Evolutionary conservation across 2,329 filamentous ascomycete genomes (phyloP), one percentile per base, ranked within the genome.

Genomic region (Neopestalotiopsis sp.): DNA sequence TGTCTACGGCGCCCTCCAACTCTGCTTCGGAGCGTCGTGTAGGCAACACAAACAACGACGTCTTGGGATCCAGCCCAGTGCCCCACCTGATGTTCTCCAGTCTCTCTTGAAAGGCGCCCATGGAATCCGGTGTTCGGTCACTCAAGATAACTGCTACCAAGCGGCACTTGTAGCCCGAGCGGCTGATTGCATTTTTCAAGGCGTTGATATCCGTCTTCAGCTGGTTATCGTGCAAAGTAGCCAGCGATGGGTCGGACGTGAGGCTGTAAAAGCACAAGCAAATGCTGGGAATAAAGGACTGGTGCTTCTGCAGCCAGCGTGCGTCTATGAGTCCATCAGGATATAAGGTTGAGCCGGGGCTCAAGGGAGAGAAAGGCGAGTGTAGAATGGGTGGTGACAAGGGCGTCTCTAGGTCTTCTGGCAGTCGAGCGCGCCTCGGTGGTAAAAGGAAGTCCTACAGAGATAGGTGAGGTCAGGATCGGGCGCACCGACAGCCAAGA

Each of bases 321-420:
- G 91, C 87, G 70, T 94, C 90, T 78, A 98, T 90, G 69, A 98
- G 84, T 4, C 95, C 96, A 81, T 98, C 96, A 7, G 95, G 95
- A 77, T 96, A 98, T 2, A 97, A 87, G 2, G 90, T 85, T 7
- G 95, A 97, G 7, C 87, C 88, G 3, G 95, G 94, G 53, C 93
- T 96, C 38, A 98, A 86, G 0, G 95, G 96, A 2, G 96, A 98
- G 73, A 97, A 90, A 1, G 95, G 94, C 13, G 96, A 98, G 80
- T 98, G 95, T 4, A 97, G 83, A n/a, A 90, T 83, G 69, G 86
- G 82, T 20, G 85, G 81, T 30, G 84, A 79, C 49, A 81, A 79
- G 66, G 86, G 81, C 3, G 81, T 76, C 65, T 87, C 85, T 74
- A 86, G 81, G 67, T 86, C 82, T 61, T 85, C 83, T 20, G 86